A percentile compares a stretch with the other conserved stretches of the same genome.
These are phyloP conservation scores for Aspergillus fijiensis DNA, from an alignment of 2,329 filamentous ascomycete genomes.

Conservation along the genomic window DNA sequence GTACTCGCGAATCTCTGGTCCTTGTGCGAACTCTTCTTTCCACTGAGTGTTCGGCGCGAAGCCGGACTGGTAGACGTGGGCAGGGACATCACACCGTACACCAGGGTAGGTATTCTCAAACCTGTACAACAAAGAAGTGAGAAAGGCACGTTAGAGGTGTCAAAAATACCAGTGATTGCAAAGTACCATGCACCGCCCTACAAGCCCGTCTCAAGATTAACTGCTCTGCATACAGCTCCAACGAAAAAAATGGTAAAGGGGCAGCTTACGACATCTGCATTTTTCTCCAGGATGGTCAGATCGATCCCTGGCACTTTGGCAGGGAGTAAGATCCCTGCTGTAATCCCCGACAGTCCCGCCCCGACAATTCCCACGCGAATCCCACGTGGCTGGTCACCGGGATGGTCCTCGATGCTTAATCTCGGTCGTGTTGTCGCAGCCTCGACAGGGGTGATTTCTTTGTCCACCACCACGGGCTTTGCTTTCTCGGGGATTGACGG, in stretches of 20 bases:
- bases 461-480: neutral
- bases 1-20: conserved; percentile 66
- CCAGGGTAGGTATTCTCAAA: conserved; percentile 59
- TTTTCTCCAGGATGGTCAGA: neutral
- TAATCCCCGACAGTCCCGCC: neutral
- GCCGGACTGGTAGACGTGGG: conserved; percentile 68
- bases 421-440: neutral
- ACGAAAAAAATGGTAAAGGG: neutral
- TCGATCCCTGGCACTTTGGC: neutral
- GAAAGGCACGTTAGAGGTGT: neutral
- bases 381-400: neutral
- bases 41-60: conserved; percentile 69
- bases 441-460: neutral
- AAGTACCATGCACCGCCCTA: neutral
- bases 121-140: conserved; percentile 14
- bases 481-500: neutral
- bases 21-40: conserved; percentile 67
- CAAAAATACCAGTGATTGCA: too few relatives aligned
- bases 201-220: too few relatives aligned
- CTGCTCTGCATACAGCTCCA: neutral
- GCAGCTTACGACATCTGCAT: neutral
- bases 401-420: neutral
- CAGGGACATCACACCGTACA: conserved; percentile 67
- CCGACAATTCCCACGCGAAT: neutral
- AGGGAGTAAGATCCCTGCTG: neutral